Percentiles rank a stretch among this genome's conserved stretches.
Evolutionary conservation across 441 rosid species (phyloP).

Genomic region (Pelargonium australe): DNA sequence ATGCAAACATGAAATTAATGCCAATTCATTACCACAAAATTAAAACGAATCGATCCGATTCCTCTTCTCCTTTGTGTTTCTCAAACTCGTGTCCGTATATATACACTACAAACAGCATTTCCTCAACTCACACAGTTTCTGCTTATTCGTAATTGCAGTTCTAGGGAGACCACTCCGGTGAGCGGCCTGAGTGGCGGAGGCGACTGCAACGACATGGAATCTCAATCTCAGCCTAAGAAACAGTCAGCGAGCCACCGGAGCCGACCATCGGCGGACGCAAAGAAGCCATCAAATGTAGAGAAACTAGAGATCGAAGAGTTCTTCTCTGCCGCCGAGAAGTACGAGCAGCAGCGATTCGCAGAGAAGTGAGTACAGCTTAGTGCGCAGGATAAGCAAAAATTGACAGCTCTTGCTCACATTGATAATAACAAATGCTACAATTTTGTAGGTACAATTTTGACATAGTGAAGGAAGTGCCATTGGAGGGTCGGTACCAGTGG

Average conservation of each 20-base stretch:
- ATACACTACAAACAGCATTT: too few species aligned
- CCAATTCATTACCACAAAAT: neutral
- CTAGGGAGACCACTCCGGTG: neutral
- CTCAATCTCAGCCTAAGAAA: neutral
- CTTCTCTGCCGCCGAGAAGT: neutral
- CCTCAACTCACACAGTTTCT: too few species aligned
- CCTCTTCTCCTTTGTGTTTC: neutral
- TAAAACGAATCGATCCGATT: neutral
- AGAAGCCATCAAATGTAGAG: neutral
- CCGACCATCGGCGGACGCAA: neutral
- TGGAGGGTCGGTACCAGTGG: slow-evolving; percentile 5
- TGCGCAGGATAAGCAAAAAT: neutral
- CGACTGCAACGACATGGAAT: neutral
- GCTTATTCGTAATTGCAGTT: neutral
- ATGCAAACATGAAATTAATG: neutral
- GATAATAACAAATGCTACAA: neutral
- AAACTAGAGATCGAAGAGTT: neutral
- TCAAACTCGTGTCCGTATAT: neutral
- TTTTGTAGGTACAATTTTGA: neutral
- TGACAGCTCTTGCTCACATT: neutral
- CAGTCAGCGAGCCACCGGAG: neutral
- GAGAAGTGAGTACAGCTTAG: neutral
- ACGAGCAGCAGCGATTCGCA: neutral
- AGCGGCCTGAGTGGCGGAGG: neutral
- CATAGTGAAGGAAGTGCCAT: neutral